phyloP scores from a whole-genome alignment of 2,329 filamentous ascomycete species.

The Hypoxylon sp. region DNA sequence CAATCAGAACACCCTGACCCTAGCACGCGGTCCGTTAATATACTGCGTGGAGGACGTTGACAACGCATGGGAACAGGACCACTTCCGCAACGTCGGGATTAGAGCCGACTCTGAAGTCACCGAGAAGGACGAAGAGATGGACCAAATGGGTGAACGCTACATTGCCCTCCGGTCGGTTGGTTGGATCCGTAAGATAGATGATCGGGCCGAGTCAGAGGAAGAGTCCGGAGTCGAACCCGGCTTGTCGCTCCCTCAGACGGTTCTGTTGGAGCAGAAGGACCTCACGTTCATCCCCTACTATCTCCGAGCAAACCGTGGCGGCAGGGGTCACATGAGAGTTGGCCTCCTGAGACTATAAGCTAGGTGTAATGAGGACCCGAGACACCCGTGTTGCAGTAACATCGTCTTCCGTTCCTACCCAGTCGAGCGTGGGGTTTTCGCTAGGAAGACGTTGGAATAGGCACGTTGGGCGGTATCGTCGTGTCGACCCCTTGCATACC shows the following conservation, averaged over 20 bases:
- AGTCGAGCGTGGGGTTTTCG: conserved; percentile 27
- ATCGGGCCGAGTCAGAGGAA: conserved; percentile 32
- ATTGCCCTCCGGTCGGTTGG: conserved; percentile 47
- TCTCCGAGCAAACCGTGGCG: conserved; percentile 66
- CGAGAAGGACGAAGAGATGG: conserved; percentile 43
- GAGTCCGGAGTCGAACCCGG: conserved; percentile 43
- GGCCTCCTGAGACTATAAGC: conserved; percentile 49
- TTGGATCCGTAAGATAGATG: conserved; percentile 46
- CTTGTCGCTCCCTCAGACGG: conserved; percentile 41
- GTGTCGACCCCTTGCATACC: conserved; percentile 32
- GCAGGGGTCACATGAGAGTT: conserved; percentile 67
- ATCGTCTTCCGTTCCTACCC: conserved; percentile 33
- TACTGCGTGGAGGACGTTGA: conserved; percentile 73
- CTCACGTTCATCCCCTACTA: conserved; percentile 68
- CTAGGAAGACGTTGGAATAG: conserved; percentile 36
- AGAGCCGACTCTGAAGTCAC: conserved; percentile 40
- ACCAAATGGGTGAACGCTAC: conserved; percentile 47
- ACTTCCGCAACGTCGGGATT: conserved; percentile 63
- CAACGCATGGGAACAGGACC: conserved; percentile 66
- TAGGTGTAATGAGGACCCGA: conserved; percentile 10
- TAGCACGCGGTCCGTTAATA: conserved; percentile 69
- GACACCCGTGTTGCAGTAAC: conserved; percentile 28
- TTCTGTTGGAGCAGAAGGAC: conserved; percentile 45
- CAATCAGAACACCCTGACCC: conserved; percentile 64
- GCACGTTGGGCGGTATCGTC: conserved; percentile 31